A percentile compares a stretch with the other conserved stretches of the same genome.
phyloP scores from a whole-genome alignment of 1,284 basidiomycete species.

The Cronartium ribicola region DNA sequence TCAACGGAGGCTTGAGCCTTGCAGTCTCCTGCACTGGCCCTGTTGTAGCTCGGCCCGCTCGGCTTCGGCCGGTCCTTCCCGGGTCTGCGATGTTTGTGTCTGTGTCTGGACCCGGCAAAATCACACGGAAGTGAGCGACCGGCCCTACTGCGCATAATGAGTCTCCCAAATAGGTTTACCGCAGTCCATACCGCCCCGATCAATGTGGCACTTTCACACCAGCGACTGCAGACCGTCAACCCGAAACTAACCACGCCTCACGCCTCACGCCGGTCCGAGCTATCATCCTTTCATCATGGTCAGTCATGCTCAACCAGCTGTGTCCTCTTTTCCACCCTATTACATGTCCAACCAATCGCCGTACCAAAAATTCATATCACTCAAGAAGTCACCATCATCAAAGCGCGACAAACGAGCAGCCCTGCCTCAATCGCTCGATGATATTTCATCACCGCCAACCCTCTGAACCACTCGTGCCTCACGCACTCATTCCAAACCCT shows the following conservation, averaged over 20 bases:
- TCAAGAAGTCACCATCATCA: not conserved
- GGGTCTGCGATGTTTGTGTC: no score
- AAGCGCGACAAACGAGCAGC: not conserved
- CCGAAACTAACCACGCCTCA: not conserved
- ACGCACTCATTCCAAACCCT: not conserved
- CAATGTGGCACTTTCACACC: not conserved
- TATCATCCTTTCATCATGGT: not conserved
- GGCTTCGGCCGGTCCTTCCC: no score
- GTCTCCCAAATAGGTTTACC: constrained; percentile 1
- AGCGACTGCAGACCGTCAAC: not conserved
- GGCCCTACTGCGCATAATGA: not conserved
- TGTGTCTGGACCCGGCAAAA: no score
- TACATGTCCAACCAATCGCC: not conserved
- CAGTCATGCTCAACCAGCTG: not conserved
- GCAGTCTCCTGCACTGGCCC: no score
- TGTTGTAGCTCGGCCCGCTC: no score
- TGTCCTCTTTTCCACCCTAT: not conserved
- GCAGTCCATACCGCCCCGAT: not conserved
- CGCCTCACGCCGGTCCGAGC: not conserved
- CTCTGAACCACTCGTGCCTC: not conserved
- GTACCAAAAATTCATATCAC: not conserved
- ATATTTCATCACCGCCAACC: not conserved
- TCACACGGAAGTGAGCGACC: no score
- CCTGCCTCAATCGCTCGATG: not conserved
- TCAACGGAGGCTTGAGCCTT: no score